These are phyloP conservation scores for Pseudopyricularia javanii DNA, from an alignment of 2,329 filamentous ascomycete species.

Conservation along the genomic window DNA sequence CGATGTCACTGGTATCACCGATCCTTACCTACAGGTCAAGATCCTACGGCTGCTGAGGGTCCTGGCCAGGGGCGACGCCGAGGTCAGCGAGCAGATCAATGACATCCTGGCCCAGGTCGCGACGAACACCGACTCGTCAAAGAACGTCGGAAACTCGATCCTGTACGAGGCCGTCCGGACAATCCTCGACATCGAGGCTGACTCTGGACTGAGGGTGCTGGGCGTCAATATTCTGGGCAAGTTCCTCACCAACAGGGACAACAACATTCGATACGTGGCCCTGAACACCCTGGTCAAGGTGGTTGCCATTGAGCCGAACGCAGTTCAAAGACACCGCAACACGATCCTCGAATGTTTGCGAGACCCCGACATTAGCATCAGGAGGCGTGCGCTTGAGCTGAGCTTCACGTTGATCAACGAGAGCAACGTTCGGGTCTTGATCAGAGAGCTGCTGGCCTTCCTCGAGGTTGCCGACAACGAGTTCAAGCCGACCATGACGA, in stretches of 20 bases:
- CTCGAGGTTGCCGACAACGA: slow-evolving; percentile 95
- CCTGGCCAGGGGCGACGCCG: slow-evolving; percentile 71
- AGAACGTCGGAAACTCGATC: slow-evolving; percentile 97
- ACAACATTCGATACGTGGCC: slow-evolving; percentile 97
- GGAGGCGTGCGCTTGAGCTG: slow-evolving; percentile 85
- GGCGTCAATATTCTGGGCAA: slow-evolving; percentile 96
- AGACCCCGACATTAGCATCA: slow-evolving; percentile 96
- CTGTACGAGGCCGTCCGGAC: slow-evolving; percentile 94
- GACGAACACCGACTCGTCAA: slow-evolving; percentile 94
- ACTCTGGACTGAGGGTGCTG: slow-evolving; percentile 84
- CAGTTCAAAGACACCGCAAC: slow-evolving; percentile 91
- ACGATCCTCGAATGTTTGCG: slow-evolving; percentile 93
- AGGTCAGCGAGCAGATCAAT: slow-evolving; percentile 94
- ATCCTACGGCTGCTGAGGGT: slow-evolving; percentile 78
- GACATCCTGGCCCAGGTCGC: slow-evolving; percentile 96
- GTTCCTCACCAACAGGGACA: slow-evolving; percentile 95
- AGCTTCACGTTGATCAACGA: slow-evolving; percentile 99
- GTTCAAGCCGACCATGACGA: slow-evolving; percentile 98
- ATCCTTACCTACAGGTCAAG: slow-evolving; percentile 96
- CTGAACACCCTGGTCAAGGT: slow-evolving; percentile 97
- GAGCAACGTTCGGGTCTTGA: slow-evolving; percentile 84
- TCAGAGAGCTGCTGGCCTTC: slow-evolving; percentile 87
- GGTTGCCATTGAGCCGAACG: slow-evolving; percentile 94
- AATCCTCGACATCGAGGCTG: slow-evolving; percentile 95
- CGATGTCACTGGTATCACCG: slow-evolving; percentile 94